Evolutionary conservation across 306 rosid species (phyloP).

Genomic region (Gynostemma pentaphyllum): DNA sequence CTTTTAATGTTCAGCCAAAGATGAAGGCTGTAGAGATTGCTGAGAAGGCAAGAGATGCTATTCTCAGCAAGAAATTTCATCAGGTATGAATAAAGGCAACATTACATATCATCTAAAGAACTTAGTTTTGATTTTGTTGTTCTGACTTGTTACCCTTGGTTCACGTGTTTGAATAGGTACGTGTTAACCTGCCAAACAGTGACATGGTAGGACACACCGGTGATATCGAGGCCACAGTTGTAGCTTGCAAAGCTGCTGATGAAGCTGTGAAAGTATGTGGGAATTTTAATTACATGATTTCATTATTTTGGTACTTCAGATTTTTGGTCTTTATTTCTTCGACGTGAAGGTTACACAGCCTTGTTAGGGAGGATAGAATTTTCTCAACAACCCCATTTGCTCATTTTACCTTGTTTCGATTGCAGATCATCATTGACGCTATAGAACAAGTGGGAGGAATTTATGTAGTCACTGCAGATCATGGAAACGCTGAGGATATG

Average conservation of each 20-base stretch:
- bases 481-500: conserved; percentile 98
- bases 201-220: conserved; percentile 99
- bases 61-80: conserved; percentile 67
- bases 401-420: neutral
- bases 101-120: neutral
- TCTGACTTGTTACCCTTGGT: neutral
- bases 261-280: conserved; percentile 73
- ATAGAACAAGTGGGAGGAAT: conserved; percentile 93
- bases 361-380: neutral
- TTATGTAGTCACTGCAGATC: conserved; percentile 96
- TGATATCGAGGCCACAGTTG: conserved; percentile 82
- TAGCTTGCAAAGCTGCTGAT: conserved; percentile 98
- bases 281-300: neutral
- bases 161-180: conserved; percentile 39
- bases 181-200: conserved; percentile 92
- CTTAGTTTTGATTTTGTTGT: neutral
- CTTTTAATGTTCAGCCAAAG: conserved; percentile 76
- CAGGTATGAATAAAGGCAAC: conserved; percentile 34
- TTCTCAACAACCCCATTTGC: neutral
- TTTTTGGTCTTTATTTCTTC: neutral
- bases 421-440: conserved; percentile 86
- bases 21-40: conserved; percentile 93
- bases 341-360: neutral
- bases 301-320: neutral
- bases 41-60: conserved; percentile 88